A percentile compares a stretch with the other conserved stretches of the same genome.
Conservation (phyloP, 208 protist genomes). For the Phytomonas sp. region DNA sequence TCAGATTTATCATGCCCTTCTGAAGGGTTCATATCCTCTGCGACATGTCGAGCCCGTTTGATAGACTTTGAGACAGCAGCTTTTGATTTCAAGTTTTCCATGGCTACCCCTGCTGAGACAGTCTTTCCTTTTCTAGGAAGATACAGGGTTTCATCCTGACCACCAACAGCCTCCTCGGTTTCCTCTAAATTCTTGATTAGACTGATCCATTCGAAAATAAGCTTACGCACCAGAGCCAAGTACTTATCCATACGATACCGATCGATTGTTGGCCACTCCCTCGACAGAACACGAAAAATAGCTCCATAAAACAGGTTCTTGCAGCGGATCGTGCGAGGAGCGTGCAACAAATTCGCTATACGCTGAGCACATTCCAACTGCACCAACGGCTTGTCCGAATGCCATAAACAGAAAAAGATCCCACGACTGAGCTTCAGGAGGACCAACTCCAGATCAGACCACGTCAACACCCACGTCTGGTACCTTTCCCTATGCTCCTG, state of each 20-base stretch:
- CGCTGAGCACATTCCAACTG: constrained; percentile 76
- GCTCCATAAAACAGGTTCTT: constrained; percentile 61
- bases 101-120: background rate
- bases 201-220: constrained; percentile 42
- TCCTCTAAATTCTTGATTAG: constrained; percentile 39
- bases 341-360: constrained; percentile 57
- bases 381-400: constrained; percentile 88
- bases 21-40: constrained; percentile 11
- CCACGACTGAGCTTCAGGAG: constrained; percentile 81
- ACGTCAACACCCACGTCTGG: constrained; percentile 46
- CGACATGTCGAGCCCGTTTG: constrained; percentile 15
- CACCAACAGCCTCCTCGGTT: constrained; percentile 12
- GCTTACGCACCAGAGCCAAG: constrained; percentile 72
- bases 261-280: constrained; percentile 88
- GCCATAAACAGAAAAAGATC: constrained; percentile 87
- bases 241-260: constrained; percentile 89
- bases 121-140: constrained; percentile 1
- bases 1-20: background rate
- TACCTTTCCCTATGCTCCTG: constrained; percentile 34
- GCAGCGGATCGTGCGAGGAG: constrained; percentile 30
- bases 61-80: background rate
- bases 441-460: constrained; percentile 73
- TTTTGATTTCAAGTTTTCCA: background rate
- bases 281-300: constrained; percentile 67
- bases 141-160: constrained; percentile 8